These are phyloP conservation scores for Aspergillus homomorphus DNA, from an alignment of 495 filamentous ascomycete genomes.

Conservation along the genomic window DNA sequence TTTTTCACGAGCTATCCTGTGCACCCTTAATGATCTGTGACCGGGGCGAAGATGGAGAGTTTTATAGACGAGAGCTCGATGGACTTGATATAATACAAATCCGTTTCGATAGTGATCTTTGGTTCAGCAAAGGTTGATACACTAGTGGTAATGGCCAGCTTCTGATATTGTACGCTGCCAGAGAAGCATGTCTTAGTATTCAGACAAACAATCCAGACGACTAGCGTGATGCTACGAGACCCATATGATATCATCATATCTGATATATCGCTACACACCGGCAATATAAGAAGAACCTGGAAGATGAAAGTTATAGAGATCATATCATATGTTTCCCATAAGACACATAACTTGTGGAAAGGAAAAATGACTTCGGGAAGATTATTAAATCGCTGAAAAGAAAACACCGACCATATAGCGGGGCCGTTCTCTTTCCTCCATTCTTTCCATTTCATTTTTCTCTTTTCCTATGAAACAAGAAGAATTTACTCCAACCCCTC, in stretches of 20 bases:
- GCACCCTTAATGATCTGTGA: conserved; percentile 6
- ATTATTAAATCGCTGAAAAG: not conserved
- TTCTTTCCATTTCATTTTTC: not conserved
- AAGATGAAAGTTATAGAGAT: not conserved
- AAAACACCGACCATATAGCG: conserved; percentile 5
- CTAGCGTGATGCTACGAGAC: too few species aligned
- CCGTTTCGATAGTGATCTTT: not conserved
- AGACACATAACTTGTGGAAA: not conserved
- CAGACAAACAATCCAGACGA: too few species aligned
- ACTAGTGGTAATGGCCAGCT: too few species aligned
- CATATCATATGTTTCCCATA: not conserved
- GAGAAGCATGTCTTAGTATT: too few species aligned
- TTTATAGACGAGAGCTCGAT: not conserved
- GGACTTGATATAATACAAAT: not conserved
- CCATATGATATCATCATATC: not conserved
- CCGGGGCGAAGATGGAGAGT: not conserved
- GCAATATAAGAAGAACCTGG: too few species aligned
- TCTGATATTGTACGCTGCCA: too few species aligned
- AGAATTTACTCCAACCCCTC: not conserved
- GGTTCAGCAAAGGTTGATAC: not conserved
- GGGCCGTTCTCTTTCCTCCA: conserved; percentile 2
- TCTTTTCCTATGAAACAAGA: not conserved
- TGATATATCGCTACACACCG: not conserved
- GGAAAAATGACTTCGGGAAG: not conserved
- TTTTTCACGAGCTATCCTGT: conserved; percentile 1